Evolutionary conservation across 2,329 filamentous ascomycete genomes (phyloP), one percentile per base, ranked within the genome.

Genomic region (Knufia petricola): DNA sequence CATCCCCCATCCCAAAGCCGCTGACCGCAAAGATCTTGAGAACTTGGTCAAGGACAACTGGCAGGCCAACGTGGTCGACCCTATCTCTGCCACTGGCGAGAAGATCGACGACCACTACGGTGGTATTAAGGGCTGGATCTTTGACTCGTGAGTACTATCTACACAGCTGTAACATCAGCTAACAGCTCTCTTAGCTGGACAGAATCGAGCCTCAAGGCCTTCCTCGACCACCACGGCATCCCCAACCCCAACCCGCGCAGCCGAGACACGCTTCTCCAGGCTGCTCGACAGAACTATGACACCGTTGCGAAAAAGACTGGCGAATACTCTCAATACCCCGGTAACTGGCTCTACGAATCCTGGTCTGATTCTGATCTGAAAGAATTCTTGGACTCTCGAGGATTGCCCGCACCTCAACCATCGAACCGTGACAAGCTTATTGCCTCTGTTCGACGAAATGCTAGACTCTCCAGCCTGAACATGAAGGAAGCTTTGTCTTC

Each of bases 361-460:
- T 98, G 92, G 92, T 83, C 85, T 46, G 86, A 95, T 56, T 95
- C 89, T 56, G 90, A 95, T 43, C 71, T 95, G 54, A 96, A 96
- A 74, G 78, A 85, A 57, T 98, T 86, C 84, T 82, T 95, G 40
- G 92, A 96, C 61, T 82, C 84, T 57, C 55, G 55, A 41, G 92
- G 92, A 45, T 81, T 90, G 66, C 83, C 87, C 10, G 85, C 79
- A 48, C 90, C 92, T 52, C 90, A 96, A 65, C 85, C 87, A 24
- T 79, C 79, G 42, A 82, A 74, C 52, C 87, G 92, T 52, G 89
- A 96, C 69, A 87, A 87, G 67, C 75, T 96, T 45, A 82, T 98
- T 63, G 87, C 92, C 43, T 77, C 79, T 6, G 85, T 96, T 52
- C 90, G 92, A 60, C 89, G 92, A 58, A 94, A 95, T 70, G 85